Conservation (phyloP, 1,284 basidiomycete genomes). For the Rhodotorula sp. region DNA sequence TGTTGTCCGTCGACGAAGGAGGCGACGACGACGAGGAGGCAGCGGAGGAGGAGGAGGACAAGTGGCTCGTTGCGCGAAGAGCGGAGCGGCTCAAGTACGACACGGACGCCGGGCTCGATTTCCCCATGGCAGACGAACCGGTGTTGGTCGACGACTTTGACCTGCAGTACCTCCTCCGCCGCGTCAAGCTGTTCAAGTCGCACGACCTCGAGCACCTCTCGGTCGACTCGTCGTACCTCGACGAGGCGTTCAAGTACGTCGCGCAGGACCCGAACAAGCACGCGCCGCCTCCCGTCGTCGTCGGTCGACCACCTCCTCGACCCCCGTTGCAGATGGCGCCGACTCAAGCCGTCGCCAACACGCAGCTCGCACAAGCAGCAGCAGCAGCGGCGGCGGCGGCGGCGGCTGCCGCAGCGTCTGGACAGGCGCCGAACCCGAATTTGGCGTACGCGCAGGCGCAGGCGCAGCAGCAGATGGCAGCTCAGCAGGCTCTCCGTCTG, state of each 20-base stretch:
- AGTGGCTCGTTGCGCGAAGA: conserved; percentile 51
- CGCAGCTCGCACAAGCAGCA: conserved; percentile 1
- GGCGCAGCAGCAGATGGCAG: conserved; percentile 27
- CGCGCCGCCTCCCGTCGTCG: conserved; percentile 33
- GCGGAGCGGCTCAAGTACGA: conserved; percentile 70
- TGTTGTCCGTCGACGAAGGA: conserved; percentile 11
- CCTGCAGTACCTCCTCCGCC: conserved; percentile 35
- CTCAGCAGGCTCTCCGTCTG: conserved; percentile 12
- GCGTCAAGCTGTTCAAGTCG: conserved; percentile 32
- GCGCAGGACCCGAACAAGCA: conserved; percentile 38
- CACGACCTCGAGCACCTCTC: conserved; percentile 37
- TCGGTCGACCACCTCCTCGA: conserved; percentile 36
- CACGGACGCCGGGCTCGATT: conserved; percentile 43
- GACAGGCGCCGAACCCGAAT: neutral
- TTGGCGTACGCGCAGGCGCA: conserved; percentile 23
- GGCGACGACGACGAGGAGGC: conserved; percentile 8
- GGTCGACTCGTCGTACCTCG: conserved; percentile 39
- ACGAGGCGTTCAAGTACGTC: conserved; percentile 41
- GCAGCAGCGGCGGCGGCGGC: neutral
- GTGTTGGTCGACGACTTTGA: conserved; percentile 44
- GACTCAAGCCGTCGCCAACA: neutral
- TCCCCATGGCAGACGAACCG: conserved; percentile 40
- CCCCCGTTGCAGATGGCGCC: conserved; percentile 31
- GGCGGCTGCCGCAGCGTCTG: neutral
- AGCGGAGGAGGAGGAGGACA: conserved; percentile 44